These are phyloP conservation scores for Dipteronia dyeriana DNA, from an alignment of 345 rosid species.

Conservation along the genomic window DNA sequence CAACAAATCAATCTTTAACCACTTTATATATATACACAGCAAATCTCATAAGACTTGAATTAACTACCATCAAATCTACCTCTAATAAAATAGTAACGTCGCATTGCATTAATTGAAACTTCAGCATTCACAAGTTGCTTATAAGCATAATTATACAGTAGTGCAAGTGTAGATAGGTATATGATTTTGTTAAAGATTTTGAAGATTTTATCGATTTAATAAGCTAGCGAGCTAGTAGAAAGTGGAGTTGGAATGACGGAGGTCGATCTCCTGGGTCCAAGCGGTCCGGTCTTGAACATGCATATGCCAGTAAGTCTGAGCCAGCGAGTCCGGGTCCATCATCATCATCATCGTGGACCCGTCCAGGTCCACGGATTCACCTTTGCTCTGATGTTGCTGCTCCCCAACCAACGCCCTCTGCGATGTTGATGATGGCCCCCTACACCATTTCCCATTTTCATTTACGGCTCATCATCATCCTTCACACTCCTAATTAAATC, in stretches of 20 bases:
- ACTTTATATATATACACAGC: no score
- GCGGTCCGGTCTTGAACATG: conserved; percentile 83
- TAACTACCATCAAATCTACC: no score
- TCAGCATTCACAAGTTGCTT: no score
- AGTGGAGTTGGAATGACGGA: conserved; percentile 57
- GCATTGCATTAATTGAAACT: no score
- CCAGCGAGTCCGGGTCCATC: conserved; percentile 87
- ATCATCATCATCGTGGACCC: conserved; percentile 34
- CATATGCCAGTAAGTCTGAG: conserved; percentile 92
- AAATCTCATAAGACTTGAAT: no score
- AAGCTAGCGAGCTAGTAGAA: conserved; percentile 20
- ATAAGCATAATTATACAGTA: no score
- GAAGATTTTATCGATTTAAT: no score
- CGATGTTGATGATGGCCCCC: conserved; percentile 50
- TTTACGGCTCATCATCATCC: background rate
- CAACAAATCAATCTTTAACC: no score
- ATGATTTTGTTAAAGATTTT: no score
- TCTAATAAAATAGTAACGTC: no score
- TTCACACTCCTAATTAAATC: no score
- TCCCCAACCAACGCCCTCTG: conserved; percentile 46
- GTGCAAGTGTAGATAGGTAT: no score
- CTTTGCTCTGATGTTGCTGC: conserved; percentile 37
- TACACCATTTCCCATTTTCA: conserved; percentile 25
- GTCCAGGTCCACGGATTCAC: conserved; percentile 2
- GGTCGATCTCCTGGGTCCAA: conserved; percentile 95